Base-by-base conservation (phyloP, 192 early-diverging fungal species). In the Coemansia sp. region DNA sequence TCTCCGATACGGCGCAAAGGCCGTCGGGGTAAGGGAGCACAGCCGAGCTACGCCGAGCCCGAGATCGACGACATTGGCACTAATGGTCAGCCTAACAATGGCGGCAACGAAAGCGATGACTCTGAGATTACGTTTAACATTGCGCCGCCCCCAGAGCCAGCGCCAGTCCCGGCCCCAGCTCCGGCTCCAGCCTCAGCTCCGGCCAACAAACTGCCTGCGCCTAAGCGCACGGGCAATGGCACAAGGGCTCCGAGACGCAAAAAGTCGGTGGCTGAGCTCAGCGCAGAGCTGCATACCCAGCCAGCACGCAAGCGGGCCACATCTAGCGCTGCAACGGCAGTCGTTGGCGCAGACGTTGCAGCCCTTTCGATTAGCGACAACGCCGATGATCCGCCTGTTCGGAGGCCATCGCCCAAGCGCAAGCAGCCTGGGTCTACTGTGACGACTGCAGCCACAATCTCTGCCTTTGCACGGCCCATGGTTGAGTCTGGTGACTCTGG, bases 61-160 rank as follows among this genome's bases (percentile, higher is more conserved):
- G 76, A 60, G 53, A 36, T 28, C 40, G 38, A 66, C 37, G 60
- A 64, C 43, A n/a, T 20, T 28, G 5, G 8, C 34, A n/a, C 58
- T 13, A 33, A 34, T 10, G 36, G 16, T 20, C 48, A 42, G 18
- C 34, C 58, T 14, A 46, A 60, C 24, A 63, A 46, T 36, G 65
- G 9, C 16, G 35, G 35, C 56, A 37, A 43, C 23, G 77, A 67
- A 31, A 80, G 77, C 66, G 73, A 71, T 37, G 77, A 80, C 60
- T 80, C 77, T 53, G 77, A 80, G 63, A 80, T 80, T 9, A 65
- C 77, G 9, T 80, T 80, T 60, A 80, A 80, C 50, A 37, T 58
- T 36, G 56, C 35, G 9, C 56, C 56, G n/a, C 62, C 65, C 1
- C 43, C 63, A 5, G 59, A 63, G 21, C 69, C 66, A 6, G n/a